Percentiles rank a stretch among this genome's conserved stretches.
phyloP scores from a whole-genome alignment of 352 stramenopile species.

The Globisporangium paddicum region DNA sequence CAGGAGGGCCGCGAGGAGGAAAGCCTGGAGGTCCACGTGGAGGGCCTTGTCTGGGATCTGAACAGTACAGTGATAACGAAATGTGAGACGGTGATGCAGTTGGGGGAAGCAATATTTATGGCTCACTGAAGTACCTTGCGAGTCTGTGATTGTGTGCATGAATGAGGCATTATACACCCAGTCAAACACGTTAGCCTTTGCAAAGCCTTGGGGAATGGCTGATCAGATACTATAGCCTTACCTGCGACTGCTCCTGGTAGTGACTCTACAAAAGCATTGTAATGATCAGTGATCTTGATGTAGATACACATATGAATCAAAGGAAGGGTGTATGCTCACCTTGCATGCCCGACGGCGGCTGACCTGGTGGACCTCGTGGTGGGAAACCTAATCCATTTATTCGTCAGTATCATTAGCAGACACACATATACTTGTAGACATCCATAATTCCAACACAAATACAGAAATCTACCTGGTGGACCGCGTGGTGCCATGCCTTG shows the following conservation, averaged over 20 bases:
- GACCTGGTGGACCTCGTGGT: conserved; percentile 16
- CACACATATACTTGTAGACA: not conserved
- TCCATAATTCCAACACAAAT: not conserved
- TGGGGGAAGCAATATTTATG: not conserved
- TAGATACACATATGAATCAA: not conserved
- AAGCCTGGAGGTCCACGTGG: conserved; percentile 7
- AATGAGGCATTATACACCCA: not conserved
- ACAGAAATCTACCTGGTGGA: conserved; percentile 13
- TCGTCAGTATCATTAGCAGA: not conserved
- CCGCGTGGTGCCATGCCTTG: not conserved
- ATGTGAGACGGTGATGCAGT: not conserved
- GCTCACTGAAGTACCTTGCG: conserved; percentile 10
- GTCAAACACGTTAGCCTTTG: not conserved
- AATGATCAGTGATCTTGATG: not conserved
- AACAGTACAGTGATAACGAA: not conserved
- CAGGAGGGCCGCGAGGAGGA: conserved; percentile 11
- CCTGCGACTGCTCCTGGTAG: not conserved
- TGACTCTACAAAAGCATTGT: not conserved
- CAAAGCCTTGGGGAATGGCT: not conserved
- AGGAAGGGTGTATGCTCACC: not conserved
- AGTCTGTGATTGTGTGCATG: not conserved
- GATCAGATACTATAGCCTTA: not conserved
- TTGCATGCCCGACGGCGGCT: conserved; percentile 14
- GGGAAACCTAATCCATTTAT: conserved; percentile 11
- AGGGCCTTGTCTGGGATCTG: conserved; percentile 1